Evolutionary conservation across 2,329 filamentous ascomycete genomes (phyloP), one percentile per base, ranked within the genome.

Genomic region (Pyricularia sp.): DNA sequence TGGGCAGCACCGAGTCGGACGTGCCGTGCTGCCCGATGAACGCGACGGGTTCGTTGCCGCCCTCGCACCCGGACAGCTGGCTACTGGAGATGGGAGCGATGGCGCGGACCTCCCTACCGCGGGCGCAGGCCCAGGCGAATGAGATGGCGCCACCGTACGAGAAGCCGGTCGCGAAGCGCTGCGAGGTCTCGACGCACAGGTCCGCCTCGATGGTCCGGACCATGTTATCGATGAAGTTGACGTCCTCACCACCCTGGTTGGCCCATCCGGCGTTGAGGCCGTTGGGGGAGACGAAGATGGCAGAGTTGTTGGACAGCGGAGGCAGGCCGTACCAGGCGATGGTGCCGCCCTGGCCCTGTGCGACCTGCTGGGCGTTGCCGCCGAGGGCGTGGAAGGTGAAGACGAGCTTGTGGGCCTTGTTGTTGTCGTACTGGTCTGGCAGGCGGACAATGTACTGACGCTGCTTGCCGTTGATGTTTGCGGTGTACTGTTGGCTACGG

Each of bases 91-190:
- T 59, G 53, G 31, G 49, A 7, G 63, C 63, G 26, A 80, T 73
- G 57, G 76, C 78, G 40, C 75, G 73, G 70, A 78, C 75, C 60
- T 70, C 65, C 16, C 9, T 63, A 53, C 69, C 73, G 19, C 74
- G 74, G 2, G 77, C 73, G 68, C 78, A 80, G 3, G 78, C 78
- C 16, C 79, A 69, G 1, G 74, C 71, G 69, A 73, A 77, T 3
- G 72, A 73, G 76, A 80, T 79, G 60, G 75, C 74, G 55, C 73
- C 77, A 49, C 78, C 78, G 68, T 78, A 79, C 66, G 75, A 77
- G 70, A 77, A 80, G n/a, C 77, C 78, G 1, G 76, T 77, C 30
- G 76, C 72, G 70, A 79, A 81, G 65, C 76, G 72, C 64, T 75
- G 73, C 59, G 70, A 71, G 65, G 75, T 70, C 66, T 81, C 73